Evolutionary conservation across 176 grass and related monocot genomes (phyloP).

Genomic region (Oryza punctata): DNA sequence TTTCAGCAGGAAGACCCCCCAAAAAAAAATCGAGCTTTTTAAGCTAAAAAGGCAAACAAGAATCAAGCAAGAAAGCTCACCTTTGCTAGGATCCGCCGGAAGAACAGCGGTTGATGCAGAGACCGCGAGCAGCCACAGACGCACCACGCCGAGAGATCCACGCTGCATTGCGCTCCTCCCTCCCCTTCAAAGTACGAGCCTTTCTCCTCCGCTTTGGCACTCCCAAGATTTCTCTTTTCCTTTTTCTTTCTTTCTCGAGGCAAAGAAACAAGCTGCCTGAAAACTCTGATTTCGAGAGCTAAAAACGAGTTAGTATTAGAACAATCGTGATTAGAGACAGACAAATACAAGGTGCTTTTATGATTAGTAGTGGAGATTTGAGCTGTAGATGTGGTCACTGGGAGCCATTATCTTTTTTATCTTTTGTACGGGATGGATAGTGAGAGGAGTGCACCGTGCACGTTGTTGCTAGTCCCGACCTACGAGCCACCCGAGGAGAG

Average conservation of each 20-base stretch:
- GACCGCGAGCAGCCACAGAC: conserved; percentile 50
- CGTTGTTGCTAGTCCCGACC: background rate
- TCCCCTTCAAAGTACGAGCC: conserved; percentile 17
- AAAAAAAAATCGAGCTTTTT: background rate
- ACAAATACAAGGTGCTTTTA: background rate
- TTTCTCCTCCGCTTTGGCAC: conserved; percentile 29
- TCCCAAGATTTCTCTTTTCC: conserved; percentile 37
- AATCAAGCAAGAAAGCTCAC: conserved; percentile 38
- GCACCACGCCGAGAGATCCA: conserved; percentile 40
- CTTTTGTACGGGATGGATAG: background rate
- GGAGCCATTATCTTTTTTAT: background rate
- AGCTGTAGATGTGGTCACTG: background rate
- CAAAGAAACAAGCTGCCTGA: conserved; percentile 27
- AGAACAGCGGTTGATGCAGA: conserved; percentile 38
- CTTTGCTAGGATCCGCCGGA: conserved; percentile 50
- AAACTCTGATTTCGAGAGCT: background rate
- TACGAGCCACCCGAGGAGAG: background rate
- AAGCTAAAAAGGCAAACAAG: background rate
- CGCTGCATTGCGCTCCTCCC: conserved; percentile 38
- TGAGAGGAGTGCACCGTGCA: conserved; percentile 1
- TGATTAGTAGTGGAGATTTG: background rate
- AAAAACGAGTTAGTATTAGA: background rate
- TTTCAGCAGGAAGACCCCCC: background rate
- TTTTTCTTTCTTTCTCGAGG: background rate
- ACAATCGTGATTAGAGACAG: conserved; percentile 5